Percentiles rank a stretch among this genome's conserved stretches.
Evolutionary conservation across 2,329 filamentous ascomycete species (phyloP).

Genomic region (Alternaria gansuensis): DNA sequence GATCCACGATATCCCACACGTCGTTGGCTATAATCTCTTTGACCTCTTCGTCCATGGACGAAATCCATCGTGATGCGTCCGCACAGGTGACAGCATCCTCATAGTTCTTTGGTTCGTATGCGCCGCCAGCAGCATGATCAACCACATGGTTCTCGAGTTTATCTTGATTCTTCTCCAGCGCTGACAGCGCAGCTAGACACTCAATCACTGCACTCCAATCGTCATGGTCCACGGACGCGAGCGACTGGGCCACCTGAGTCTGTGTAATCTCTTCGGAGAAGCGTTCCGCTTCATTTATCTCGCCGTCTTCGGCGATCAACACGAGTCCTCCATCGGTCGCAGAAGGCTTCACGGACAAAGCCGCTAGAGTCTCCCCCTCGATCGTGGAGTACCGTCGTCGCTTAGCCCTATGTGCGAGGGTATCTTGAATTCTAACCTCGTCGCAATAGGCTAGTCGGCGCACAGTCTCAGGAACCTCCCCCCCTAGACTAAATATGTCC

Average conservation of each 20-base stretch:
- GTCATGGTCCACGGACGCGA: constrained; percentile 1
- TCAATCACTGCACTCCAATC: constrained; percentile 7
- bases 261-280: constrained; percentile 5
- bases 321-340: neutral
- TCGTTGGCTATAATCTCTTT: constrained; percentile 7
- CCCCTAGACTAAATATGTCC: constrained; percentile 4
- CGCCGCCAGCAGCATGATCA: neutral
- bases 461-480: constrained; percentile 4
- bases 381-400: no score
- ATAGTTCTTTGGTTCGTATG: constrained; percentile 11
- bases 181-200: constrained; percentile 10
- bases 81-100: constrained; percentile 8
- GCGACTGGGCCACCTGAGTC: constrained; percentile 7
- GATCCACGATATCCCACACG: constrained; percentile 2
- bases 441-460: no score
- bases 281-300: constrained; percentile 12
- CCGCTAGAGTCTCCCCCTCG: no score
- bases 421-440: no score
- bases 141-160: constrained; percentile 8
- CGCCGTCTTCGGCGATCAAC: constrained; percentile 7
- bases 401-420: no score
- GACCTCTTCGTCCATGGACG: constrained; percentile 10
- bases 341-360: no score
- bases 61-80: constrained; percentile 10
- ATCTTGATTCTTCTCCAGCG: constrained; percentile 13